These are phyloP conservation scores for Aspergillus kassunensis DNA, from an alignment of 495 filamentous ascomycete genomes.

Conservation along the genomic window DNA sequence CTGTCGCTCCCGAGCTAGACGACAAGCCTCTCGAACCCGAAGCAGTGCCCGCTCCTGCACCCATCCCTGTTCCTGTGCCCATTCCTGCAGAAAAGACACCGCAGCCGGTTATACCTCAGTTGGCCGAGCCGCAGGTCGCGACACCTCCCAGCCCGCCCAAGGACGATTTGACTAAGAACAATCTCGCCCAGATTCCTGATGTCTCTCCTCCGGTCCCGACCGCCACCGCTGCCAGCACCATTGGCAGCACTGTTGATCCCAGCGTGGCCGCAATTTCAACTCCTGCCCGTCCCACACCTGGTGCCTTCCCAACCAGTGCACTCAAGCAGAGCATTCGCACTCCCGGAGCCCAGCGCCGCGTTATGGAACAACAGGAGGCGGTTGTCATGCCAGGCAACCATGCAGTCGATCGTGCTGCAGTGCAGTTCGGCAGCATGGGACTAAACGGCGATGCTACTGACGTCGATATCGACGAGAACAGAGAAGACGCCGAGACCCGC, in stretches of 20 bases:
- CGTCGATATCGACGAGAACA: conserved; percentile 86
- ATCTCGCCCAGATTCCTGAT: conserved; percentile 86
- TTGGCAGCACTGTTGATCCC: conserved; percentile 77
- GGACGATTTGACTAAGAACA: conserved; percentile 82
- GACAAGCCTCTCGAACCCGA: conserved; percentile 17
- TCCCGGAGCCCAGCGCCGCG: conserved; percentile 72
- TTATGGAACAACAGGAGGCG: conserved; percentile 92
- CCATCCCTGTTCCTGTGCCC: conserved; percentile 22
- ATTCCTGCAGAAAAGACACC: conserved; percentile 26
- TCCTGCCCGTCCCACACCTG: conserved; percentile 57
- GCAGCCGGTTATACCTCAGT: conserved; percentile 24
- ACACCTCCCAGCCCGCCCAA: conserved; percentile 63
- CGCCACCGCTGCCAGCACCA: conserved; percentile 85
- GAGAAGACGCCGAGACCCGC: conserved; percentile 92
- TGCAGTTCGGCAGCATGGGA: conserved; percentile 96
- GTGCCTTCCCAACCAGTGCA: conserved; percentile 69
- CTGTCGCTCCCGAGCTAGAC: conserved; percentile 48
- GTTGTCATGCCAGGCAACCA: conserved; percentile 99
- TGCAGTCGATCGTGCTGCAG: conserved; percentile 86
- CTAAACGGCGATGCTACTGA: conserved; percentile 70
- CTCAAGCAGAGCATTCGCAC: conserved; percentile 72
- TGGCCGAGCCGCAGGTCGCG: conserved; percentile 22
- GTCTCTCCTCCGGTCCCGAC: conserved; percentile 67
- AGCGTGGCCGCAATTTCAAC: conserved; percentile 46
- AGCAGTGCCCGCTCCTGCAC: conserved; percentile 12